Conservation (phyloP, 495 filamentous ascomycete species). For the Viridothelium virens region DNA sequence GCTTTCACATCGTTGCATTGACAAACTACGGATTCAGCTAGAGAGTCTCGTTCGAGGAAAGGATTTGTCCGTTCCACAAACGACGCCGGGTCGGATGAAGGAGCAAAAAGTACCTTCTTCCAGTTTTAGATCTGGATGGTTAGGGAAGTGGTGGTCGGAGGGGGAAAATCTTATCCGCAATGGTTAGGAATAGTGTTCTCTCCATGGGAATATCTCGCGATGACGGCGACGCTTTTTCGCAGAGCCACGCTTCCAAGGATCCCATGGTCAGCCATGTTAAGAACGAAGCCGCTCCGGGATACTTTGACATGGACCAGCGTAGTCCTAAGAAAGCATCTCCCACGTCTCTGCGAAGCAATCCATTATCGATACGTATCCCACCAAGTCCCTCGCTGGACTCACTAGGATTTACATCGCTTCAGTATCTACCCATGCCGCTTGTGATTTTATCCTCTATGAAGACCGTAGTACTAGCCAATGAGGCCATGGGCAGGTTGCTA, state of each 20-base stretch:
- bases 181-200: not conserved
- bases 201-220: not conserved
- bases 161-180: not conserved
- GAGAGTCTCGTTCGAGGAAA: not conserved
- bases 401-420: slow-evolving; percentile 54
- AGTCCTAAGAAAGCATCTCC: not conserved
- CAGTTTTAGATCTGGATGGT: not conserved
- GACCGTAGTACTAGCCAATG: slow-evolving; percentile 60
- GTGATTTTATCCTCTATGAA: slow-evolving; percentile 55
- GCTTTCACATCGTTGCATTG: too few relatives aligned
- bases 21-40: not conserved
- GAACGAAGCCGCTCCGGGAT: not conserved
- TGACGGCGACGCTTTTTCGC: not conserved
- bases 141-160: not conserved
- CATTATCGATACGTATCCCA: not conserved
- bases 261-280: not conserved
- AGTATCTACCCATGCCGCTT: slow-evolving; percentile 61
- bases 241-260: not conserved
- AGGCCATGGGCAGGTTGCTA: slow-evolving; percentile 59
- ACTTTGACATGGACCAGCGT: not conserved
- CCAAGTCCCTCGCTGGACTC: not conserved
- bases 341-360: not conserved
- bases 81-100: not conserved
- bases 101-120: not conserved
- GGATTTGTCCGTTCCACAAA: not conserved